phyloP scores from a whole-genome alignment of 164 flowering plant species.

The Kalanchoe fedtschenkoi region DNA sequence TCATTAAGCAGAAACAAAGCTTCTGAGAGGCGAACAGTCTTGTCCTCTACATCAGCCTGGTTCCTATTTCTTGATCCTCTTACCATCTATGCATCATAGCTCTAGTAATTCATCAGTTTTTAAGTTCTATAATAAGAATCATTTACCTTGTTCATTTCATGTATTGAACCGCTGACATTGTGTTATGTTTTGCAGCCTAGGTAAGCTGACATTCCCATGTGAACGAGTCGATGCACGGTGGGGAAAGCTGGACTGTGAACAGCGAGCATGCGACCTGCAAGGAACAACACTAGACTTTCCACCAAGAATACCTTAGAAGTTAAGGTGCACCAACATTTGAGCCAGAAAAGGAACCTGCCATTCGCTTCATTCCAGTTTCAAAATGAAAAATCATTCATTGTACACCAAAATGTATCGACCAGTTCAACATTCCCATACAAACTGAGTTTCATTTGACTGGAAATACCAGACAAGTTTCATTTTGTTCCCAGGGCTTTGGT shows the following conservation, averaged over 20 bases:
- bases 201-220: conserved; percentile 70
- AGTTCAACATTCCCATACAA: not conserved
- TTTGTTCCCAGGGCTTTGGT: not conserved
- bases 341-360: not conserved
- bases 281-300: conserved; percentile 31
- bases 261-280: conserved; percentile 72
- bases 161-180: not conserved
- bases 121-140: not conserved
- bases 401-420: not conserved
- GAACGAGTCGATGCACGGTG: conserved; percentile 92
- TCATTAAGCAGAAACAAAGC: no score
- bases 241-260: conserved; percentile 92
- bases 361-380: not conserved
- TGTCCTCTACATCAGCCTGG: no score
- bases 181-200: conserved; percentile 43
- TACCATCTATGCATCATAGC: not conserved
- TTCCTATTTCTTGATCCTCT: not conserved
- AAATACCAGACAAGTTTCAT: not conserved
- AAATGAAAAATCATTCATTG: not conserved
- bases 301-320: not conserved
- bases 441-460: not conserved
- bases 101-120: not conserved
- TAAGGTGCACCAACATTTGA: not conserved
- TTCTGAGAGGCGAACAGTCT: no score
- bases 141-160: not conserved